Percentiles rank a stretch among this genome's conserved stretches.
Conservation (phyloP, 345 rosid species). For the Citrus cavaleriei region DNA sequence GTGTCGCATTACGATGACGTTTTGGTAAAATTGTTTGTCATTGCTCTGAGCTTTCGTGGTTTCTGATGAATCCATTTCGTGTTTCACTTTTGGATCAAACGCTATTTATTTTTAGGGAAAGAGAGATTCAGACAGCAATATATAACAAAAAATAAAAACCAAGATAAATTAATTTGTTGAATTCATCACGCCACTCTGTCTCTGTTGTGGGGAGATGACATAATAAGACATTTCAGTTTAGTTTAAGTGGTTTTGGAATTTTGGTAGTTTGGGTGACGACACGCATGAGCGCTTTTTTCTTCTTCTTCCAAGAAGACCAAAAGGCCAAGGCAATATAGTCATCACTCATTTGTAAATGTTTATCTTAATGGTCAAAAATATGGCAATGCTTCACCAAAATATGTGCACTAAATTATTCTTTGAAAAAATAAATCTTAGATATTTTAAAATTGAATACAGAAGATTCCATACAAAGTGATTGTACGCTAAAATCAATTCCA, state of each 20-base stretch:
- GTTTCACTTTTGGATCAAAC: not conserved
- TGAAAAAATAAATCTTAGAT: too few relatives aligned
- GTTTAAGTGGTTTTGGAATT: not conserved
- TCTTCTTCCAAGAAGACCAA: not conserved
- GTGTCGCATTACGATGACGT: conserved; percentile 86
- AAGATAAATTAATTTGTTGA: not conserved
- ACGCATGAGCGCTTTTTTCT: not conserved
- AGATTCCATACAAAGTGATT: not conserved
- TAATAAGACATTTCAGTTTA: not conserved
- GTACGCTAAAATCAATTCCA: not conserved
- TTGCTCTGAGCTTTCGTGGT: not conserved
- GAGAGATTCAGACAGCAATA: not conserved
- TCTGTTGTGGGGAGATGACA: not conserved
- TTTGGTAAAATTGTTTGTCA: conserved; percentile 26
- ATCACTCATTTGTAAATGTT: too few relatives aligned
- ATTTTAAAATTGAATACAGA: too few relatives aligned
- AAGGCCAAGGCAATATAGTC: too few relatives aligned
- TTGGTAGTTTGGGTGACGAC: not conserved
- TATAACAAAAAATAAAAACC: not conserved
- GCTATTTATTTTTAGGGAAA: not conserved
- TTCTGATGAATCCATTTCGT: conserved; percentile 6
- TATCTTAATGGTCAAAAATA: not conserved
- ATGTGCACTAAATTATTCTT: not conserved
- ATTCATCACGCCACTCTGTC: not conserved
- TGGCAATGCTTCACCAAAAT: too few relatives aligned